Conservation (phyloP, 352 stramenopile genomes). For the Phytophthora citrophthora region DNA sequence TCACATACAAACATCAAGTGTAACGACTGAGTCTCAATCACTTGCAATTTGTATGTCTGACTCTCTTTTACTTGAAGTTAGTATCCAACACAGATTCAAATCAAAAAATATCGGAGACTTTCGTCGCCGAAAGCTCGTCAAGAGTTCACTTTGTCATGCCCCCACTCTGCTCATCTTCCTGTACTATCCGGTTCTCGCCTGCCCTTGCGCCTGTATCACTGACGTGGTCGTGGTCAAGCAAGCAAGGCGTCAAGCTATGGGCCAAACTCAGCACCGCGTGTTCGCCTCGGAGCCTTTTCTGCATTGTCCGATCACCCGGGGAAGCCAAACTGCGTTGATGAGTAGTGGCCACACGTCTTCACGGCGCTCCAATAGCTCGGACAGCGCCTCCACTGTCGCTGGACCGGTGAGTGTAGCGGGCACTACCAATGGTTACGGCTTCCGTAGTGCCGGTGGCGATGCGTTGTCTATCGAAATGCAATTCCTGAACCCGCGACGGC, state of each 20-base stretch:
- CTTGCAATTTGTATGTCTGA: constrained; percentile 4
- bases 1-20: constrained; percentile 21
- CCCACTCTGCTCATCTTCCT: constrained; percentile 11
- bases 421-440: constrained; percentile 55
- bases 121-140: neutral
- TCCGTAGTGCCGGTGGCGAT: constrained; percentile 55
- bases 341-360: constrained; percentile 29
- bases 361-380: constrained; percentile 39
- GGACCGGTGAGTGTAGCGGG: constrained; percentile 41
- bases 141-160: neutral
- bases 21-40: constrained; percentile 3
- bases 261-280: constrained; percentile 16
- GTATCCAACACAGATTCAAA: neutral
- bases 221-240: constrained; percentile 22
- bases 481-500: constrained; percentile 58
- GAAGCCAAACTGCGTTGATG: constrained; percentile 19
- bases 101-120: constrained; percentile 18
- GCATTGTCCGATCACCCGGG: constrained; percentile 31
- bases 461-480: constrained; percentile 71
- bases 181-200: constrained; percentile 32
- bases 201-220: constrained; percentile 26
- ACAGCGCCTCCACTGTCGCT: constrained; percentile 30
- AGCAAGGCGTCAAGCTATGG: constrained; percentile 17
- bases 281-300: constrained; percentile 20
- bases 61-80: too few relatives aligned